Percentiles rank a stretch among this genome's conserved stretches.
Conservation (phyloP, 2,329 filamentous ascomycete species). For the Ophiostoma tasmaniense region DNA sequence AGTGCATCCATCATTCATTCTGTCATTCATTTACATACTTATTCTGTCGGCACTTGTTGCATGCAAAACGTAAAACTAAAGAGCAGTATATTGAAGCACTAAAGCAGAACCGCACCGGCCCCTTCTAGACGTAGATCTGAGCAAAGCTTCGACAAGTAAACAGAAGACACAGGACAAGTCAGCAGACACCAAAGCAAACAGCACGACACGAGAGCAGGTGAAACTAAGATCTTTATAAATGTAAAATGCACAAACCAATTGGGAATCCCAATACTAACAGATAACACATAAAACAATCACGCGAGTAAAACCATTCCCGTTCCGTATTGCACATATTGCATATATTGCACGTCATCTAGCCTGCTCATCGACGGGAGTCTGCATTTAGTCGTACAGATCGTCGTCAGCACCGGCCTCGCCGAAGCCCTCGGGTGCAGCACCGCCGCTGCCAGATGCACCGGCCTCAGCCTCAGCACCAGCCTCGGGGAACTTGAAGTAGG, state of each 20-base stretch:
- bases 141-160: background rate
- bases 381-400: slow-evolving; percentile 80
- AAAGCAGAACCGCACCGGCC: background rate
- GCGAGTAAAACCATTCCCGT: slow-evolving; percentile 2
- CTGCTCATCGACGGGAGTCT: background rate
- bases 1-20: background rate
- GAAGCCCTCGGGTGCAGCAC: slow-evolving; percentile 44
- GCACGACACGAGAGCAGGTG: background rate
- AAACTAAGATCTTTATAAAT: background rate
- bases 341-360: slow-evolving; percentile 44
- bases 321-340: slow-evolving; percentile 1
- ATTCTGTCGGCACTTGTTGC: background rate
- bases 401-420: slow-evolving; percentile 89
- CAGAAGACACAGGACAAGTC: background rate
- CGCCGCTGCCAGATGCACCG: slow-evolving; percentile 43
- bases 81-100: background rate
- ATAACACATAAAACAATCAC: slow-evolving; percentile 6
- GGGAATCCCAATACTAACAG: background rate
- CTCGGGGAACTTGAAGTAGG: slow-evolving; percentile 94
- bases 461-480: slow-evolving; percentile 57
- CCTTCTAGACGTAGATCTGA: background rate
- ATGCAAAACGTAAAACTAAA: background rate
- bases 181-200: background rate
- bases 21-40: background rate
- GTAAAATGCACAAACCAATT: slow-evolving; percentile 1